A percentile compares a stretch with the other conserved stretches of the same genome.
Conservation (phyloP, 2,329 filamentous ascomycete species). For the Lachnellula cervina region DNA sequence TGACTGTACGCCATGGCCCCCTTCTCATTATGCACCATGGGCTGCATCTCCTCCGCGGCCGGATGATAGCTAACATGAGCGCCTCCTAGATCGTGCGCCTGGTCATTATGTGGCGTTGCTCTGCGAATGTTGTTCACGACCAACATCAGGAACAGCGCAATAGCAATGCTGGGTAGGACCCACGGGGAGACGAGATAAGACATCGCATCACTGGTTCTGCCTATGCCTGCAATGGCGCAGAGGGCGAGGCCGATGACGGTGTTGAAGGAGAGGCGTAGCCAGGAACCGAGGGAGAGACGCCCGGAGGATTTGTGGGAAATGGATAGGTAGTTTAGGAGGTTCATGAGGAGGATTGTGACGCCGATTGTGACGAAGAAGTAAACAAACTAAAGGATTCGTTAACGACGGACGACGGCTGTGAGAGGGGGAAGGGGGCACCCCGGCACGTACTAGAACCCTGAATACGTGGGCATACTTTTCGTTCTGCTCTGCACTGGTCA, state of each 20-base stretch:
- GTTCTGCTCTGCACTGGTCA: slow-evolving; percentile 13
- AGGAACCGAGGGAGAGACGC: background rate
- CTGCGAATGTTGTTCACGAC: background rate
- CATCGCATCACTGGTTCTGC: background rate
- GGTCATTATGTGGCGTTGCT: background rate
- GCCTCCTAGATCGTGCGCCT: background rate
- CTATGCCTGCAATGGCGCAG: background rate
- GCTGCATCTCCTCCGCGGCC: background rate
- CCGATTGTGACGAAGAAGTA: slow-evolving; percentile 25
- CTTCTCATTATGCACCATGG: background rate
- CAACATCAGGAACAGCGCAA: background rate
- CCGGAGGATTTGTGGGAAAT: background rate
- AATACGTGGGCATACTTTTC: slow-evolving; percentile 14
- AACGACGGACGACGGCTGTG: background rate
- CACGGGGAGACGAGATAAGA: slow-evolving; percentile 6
- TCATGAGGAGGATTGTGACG: slow-evolving; percentile 21
- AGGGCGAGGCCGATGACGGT: slow-evolving; percentile 2
- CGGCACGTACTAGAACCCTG: slow-evolving; percentile 18
- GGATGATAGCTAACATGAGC: background rate
- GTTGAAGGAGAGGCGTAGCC: slow-evolving; percentile 1
- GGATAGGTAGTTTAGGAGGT: slow-evolving; percentile 15
- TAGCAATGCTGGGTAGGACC: slow-evolving; percentile 10
- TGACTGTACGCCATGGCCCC: background rate
- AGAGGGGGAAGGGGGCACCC: too few relatives aligned
- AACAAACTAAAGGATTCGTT: slow-evolving; percentile 8